A percentile compares a stretch with the other conserved stretches of the same genome.
phyloP scores from a whole-genome alignment of 73 alveolate genomes.

The Paramecium biaurelia region DNA sequence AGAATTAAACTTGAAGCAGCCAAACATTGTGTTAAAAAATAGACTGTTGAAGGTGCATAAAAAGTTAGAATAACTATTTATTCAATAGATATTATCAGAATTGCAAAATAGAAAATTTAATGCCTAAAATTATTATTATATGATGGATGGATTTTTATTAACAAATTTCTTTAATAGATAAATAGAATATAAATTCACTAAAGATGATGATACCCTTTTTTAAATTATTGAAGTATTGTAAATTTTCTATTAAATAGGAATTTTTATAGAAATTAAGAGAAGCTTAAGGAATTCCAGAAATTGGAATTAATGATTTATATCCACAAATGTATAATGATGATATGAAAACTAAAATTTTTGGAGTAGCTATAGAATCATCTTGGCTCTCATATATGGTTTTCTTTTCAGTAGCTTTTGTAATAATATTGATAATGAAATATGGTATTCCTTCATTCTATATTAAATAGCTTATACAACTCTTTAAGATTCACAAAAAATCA shows the following conservation, averaged over 20 bases:
- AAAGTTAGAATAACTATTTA: not conserved
- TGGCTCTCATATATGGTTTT: not conserved
- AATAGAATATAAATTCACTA: not conserved
- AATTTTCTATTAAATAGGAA: not conserved
- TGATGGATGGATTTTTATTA: not conserved
- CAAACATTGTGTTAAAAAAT: not conserved
- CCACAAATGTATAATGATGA: not conserved
- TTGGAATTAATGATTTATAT: not conserved
- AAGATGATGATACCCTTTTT: not conserved
- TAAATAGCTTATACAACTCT: not conserved
- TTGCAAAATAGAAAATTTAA: not conserved
- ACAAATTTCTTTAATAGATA: not conserved
- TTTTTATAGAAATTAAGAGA: not conserved
- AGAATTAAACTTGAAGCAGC: not conserved
- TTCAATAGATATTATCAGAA: not conserved
- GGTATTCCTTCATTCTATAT: not conserved
- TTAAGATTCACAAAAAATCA: not conserved
- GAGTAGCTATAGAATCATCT: not conserved
- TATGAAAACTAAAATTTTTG: not conserved
- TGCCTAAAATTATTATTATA: not conserved
- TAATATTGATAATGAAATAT: not conserved
- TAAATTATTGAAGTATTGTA: not conserved
- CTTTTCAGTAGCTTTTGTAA: not conserved
- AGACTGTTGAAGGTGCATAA: not conserved
- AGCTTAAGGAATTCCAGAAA: not conserved